These are phyloP conservation scores for Bathelium albidoporum DNA, from an alignment of 495 filamentous ascomycete species.

Conservation along the genomic window DNA sequence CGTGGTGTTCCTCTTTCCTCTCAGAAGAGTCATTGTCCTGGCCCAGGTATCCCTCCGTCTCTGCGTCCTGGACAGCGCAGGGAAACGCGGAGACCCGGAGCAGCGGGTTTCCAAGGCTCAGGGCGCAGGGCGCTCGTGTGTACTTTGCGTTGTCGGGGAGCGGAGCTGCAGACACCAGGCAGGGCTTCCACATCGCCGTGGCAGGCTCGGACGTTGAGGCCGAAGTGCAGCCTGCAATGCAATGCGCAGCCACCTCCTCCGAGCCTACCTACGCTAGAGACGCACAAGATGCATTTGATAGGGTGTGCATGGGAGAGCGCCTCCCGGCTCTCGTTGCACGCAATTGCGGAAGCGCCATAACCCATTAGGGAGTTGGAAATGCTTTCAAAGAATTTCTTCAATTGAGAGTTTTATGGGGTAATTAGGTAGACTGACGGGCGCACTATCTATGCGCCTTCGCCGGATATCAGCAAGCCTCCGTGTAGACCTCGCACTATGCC, in stretches of 20 bases:
- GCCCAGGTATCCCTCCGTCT: too few species aligned
- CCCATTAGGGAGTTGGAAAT: neutral
- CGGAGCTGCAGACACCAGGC: neutral
- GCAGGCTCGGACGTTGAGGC: neutral
- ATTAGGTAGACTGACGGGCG: neutral
- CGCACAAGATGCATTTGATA: neutral
- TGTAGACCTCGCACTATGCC: slow-evolving; percentile 14
- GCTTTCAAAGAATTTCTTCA: neutral
- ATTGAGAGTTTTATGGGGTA: neutral
- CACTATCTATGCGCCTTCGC: neutral
- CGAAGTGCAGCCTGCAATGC: neutral
- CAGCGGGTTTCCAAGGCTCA: neutral
- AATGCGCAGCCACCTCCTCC: neutral
- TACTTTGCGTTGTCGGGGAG: neutral
- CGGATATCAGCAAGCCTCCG: slow-evolving; percentile 5
- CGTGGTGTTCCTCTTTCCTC: too few species aligned
- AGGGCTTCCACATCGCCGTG: neutral
- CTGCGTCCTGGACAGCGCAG: neutral
- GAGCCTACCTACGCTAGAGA: neutral
- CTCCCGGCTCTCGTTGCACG: neutral
- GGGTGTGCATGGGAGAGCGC: neutral
- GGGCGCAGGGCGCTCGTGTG: neutral
- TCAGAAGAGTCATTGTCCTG: too few species aligned
- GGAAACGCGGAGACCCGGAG: neutral
- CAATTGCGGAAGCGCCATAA: neutral